Evolutionary conservation across 148 eudicot genomes (phyloP).

Genomic region (Rhododendron molle): DNA sequence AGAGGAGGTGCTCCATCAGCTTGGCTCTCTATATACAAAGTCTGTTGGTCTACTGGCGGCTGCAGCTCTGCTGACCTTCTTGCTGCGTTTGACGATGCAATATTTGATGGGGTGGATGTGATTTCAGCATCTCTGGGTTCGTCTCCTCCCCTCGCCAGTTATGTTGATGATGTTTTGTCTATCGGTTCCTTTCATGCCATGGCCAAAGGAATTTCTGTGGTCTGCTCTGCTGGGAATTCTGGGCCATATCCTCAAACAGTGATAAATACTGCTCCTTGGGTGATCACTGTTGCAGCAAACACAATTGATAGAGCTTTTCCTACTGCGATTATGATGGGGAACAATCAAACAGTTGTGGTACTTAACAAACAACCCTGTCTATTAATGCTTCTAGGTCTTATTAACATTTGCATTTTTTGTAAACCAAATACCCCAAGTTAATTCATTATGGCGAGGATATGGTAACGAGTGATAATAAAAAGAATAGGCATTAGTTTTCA

Average conservation of each 20-base stretch:
- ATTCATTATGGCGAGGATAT: background rate
- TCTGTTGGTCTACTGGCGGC: conserved; percentile 31
- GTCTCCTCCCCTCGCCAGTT: conserved; percentile 25
- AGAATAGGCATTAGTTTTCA: background rate
- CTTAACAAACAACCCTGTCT: background rate
- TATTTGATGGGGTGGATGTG: conserved; percentile 49
- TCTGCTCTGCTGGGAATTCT: conserved; percentile 44
- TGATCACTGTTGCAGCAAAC: conserved; percentile 54
- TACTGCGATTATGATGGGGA: conserved; percentile 28
- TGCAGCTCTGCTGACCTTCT: conserved; percentile 48
- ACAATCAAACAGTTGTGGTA: conserved; percentile 40
- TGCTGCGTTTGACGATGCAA: conserved; percentile 51
- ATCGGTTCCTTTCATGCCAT: conserved; percentile 50
- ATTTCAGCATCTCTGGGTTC: conserved; percentile 44
- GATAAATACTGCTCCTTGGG: conserved; percentile 48
- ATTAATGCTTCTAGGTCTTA: background rate
- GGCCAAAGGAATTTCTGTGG: conserved; percentile 39
- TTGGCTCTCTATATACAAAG: conserved; percentile 29
- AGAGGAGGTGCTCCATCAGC: conserved; percentile 38
- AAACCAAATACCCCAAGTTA: background rate
- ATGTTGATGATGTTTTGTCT: conserved; percentile 28
- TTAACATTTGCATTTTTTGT: background rate
- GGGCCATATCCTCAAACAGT: conserved; percentile 41
- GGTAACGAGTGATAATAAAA: background rate
- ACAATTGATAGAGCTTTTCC: conserved; percentile 48